Percentiles rank a stretch among this genome's conserved stretches.
Conservation (phyloP, 176 grass and related monocot species). For the Zea mays region Zm-B73-REFERENCE-NAM-5.0 NC_050098.1:199127501-199128000, state of each 20-base stretch:
- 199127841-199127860: constrained; percentile 4
- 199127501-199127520: neutral
- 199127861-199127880: neutral
- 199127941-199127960: neutral
- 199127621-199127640: neutral
- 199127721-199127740: constrained; percentile 26
- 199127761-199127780: constrained; percentile 43
- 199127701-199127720: constrained; percentile 31
- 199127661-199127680: neutral
- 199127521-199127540: neutral
- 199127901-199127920: neutral
- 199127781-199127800: constrained; percentile 47
- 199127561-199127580: constrained; percentile 23
- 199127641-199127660: constrained; percentile 3
- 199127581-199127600: too few relatives aligned
- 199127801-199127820: neutral
- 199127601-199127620: neutral
- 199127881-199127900: neutral
- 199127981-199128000: constrained; percentile 34
- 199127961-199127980: neutral
- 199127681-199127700: neutral
- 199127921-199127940: too few relatives aligned
- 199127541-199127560: neutral
- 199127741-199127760: constrained; percentile 40
- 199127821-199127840: neutral